These are phyloP conservation scores for Onygenales sp. DNA, from an alignment of 2,329 filamentous ascomycete genomes.

Conservation along the genomic window DNA sequence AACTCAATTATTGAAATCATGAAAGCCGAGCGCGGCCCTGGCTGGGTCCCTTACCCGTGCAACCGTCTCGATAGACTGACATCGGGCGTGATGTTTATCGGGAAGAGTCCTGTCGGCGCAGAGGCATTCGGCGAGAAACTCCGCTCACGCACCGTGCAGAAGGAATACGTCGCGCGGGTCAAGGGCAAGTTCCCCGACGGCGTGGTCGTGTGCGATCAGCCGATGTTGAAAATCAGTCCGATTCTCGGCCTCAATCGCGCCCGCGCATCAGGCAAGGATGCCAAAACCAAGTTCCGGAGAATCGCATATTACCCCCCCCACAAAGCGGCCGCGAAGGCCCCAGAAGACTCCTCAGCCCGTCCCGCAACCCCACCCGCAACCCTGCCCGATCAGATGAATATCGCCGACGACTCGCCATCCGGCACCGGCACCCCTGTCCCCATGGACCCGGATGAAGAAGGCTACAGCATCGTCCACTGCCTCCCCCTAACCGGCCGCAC, in stretches of 20 bases:
- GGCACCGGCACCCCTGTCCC: constrained; percentile 23
- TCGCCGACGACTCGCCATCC: constrained; percentile 13
- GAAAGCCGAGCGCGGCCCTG: constrained; percentile 57
- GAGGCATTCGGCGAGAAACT: constrained; percentile 70
- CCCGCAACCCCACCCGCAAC: constrained; percentile 9
- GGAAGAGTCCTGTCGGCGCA: constrained; percentile 72
- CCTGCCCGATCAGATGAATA: constrained; percentile 13
- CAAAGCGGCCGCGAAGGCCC: constrained; percentile 14
- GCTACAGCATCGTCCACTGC: constrained; percentile 92
- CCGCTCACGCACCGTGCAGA: constrained; percentile 69
- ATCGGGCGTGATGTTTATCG: constrained; percentile 96
- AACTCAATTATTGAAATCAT: constrained; percentile 94
- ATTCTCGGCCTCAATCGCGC: constrained; percentile 91
- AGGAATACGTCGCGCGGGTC: constrained; percentile 90
- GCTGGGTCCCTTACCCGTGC: constrained; percentile 61
- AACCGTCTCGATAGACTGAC: constrained; percentile 91
- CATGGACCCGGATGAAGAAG: constrained; percentile 43
- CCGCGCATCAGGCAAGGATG: constrained; percentile 83
- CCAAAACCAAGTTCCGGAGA: constrained; percentile 82
- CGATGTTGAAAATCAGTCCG: constrained; percentile 86
- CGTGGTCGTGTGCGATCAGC: constrained; percentile 84
- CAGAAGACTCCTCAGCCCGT: not conserved
- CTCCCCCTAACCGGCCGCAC: constrained; percentile 88
- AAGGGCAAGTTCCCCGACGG: constrained; percentile 86
- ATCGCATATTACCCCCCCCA: constrained; percentile 77